phyloP scores from a whole-genome alignment of 108 stramenopile genomes.

The Nitzschia sp. region DNA sequence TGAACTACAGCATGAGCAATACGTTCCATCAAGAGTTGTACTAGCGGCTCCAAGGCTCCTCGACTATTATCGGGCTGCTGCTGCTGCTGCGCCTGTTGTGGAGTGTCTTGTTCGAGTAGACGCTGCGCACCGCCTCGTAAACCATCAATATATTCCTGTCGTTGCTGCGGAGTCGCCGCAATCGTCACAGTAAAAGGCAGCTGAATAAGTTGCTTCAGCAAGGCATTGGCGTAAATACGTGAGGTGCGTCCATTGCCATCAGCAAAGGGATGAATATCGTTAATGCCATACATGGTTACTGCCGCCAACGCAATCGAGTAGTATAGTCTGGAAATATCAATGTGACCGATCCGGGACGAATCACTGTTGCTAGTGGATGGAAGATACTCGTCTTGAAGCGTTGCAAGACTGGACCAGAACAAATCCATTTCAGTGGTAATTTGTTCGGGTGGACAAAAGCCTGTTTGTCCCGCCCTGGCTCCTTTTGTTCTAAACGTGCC shows the following conservation, averaged over 20 bases:
- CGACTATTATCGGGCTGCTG: background rate
- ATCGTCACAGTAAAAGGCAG: conserved; percentile 37
- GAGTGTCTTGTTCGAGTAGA: background rate
- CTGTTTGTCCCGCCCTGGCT: conserved; percentile 34
- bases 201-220: conserved; percentile 7
- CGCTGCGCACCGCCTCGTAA: background rate
- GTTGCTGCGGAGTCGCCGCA: conserved; percentile 42
- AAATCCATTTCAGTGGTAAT: conserved; percentile 25
- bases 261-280: conserved; percentile 39
- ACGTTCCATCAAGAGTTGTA: conserved; percentile 31
- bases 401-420: background rate
- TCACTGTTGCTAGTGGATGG: background rate
- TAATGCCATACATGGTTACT: conserved; percentile 26
- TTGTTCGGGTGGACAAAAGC: conserved; percentile 26
- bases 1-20: conserved; percentile 21
- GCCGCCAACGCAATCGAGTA: conserved; percentile 31
- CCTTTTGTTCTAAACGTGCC: conserved; percentile 27
- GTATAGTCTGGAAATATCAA: conserved; percentile 5
- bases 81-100: too few relatives aligned
- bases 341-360: background rate
- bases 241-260: conserved; percentile 48
- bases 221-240: conserved; percentile 32
- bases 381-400: conserved; percentile 3
- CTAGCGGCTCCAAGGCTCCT: conserved; percentile 22
- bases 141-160: conserved; percentile 31